Evolutionary conservation across 768 basidiomycete species (phyloP).

Genomic region (Lentinula sp.): DNA sequence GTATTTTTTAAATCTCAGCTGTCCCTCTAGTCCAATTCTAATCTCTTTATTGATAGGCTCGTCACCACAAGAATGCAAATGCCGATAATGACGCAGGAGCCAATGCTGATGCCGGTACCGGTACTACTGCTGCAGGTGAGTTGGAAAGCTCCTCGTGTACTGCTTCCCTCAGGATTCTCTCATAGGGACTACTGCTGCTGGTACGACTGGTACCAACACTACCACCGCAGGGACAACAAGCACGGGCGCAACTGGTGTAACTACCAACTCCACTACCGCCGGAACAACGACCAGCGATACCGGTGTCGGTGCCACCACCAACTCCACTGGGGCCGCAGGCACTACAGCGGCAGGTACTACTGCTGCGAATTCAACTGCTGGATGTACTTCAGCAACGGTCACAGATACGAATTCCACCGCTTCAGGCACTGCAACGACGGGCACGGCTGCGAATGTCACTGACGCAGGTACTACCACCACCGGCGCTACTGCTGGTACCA

Average conservation of each 20-base stretch:
- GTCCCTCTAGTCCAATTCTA: background rate
- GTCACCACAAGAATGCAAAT: background rate
- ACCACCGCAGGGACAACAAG: background rate
- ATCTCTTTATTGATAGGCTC: background rate
- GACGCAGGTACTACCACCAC: slow-evolving; percentile 13
- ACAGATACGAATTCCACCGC: background rate
- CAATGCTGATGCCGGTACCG: background rate
- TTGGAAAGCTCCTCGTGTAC: too few relatives aligned
- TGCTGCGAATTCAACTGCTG: slow-evolving; percentile 4
- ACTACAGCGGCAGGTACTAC: background rate
- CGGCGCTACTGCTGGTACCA: slow-evolving; percentile 1
- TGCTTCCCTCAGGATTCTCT: background rate
- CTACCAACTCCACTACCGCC: background rate
- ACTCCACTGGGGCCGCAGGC: background rate
- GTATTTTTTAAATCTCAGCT: slow-evolving; percentile 1
- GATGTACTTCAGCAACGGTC: slow-evolving; percentile 8
- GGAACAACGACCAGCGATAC: too few relatives aligned
- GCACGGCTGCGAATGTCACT: slow-evolving; percentile 13
- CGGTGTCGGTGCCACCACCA: background rate
- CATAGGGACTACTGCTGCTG: background rate
- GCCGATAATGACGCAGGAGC: background rate
- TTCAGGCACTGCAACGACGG: background rate
- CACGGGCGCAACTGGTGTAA: background rate
- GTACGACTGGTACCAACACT: background rate
- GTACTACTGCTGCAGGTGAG: background rate